phyloP scores from a whole-genome alignment of 2,329 filamentous ascomycete genomes.

The Aureobasidium sp. region DNA sequence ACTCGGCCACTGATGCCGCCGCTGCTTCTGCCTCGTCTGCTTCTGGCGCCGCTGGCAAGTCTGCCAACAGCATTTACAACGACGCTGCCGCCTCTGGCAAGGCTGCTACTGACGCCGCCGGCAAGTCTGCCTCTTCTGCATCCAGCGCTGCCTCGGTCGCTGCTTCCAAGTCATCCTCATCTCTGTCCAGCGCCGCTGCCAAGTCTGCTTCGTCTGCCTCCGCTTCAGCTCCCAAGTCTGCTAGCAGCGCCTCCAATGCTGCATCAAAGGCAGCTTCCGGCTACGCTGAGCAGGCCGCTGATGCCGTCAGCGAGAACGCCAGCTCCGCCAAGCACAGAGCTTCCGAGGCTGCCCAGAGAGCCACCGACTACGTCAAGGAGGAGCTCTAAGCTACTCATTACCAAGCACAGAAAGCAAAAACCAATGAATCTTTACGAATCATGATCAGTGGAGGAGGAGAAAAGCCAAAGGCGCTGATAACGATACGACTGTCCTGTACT shows the following conservation, averaged over 20 bases:
- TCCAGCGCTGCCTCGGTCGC: constrained; percentile 18
- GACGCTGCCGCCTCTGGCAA: constrained; percentile 32
- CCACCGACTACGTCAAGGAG: constrained; percentile 35
- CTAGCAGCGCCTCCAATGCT: constrained; percentile 13
- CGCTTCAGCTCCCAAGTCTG: constrained; percentile 20
- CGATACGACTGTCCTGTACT: constrained; percentile 1
- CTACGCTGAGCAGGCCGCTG: constrained; percentile 23
- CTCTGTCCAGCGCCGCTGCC: constrained; percentile 28
- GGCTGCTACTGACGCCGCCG: constrained; percentile 38
- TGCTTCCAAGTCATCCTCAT: constrained; percentile 28
- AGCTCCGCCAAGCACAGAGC: constrained; percentile 28
- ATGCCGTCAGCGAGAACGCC: constrained; percentile 29
- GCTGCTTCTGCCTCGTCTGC: constrained; percentile 30
- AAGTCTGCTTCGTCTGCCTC: constrained; percentile 24
- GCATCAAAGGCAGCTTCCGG: constrained; percentile 25
- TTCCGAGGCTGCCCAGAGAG: constrained; percentile 25
- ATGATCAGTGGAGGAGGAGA: constrained; percentile 9
- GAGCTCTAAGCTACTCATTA: constrained; percentile 35
- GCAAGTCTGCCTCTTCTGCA: constrained; percentile 25
- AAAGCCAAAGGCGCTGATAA: neutral
- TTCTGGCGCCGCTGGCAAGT: constrained; percentile 52
- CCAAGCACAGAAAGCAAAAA: constrained; percentile 1
- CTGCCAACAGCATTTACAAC: constrained; percentile 26
- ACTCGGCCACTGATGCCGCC: constrained; percentile 16
- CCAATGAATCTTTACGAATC: constrained; percentile 15